Conservation (phyloP, 2,329 filamentous ascomycete species). For the Colletotrichum gigasporum region DNA sequence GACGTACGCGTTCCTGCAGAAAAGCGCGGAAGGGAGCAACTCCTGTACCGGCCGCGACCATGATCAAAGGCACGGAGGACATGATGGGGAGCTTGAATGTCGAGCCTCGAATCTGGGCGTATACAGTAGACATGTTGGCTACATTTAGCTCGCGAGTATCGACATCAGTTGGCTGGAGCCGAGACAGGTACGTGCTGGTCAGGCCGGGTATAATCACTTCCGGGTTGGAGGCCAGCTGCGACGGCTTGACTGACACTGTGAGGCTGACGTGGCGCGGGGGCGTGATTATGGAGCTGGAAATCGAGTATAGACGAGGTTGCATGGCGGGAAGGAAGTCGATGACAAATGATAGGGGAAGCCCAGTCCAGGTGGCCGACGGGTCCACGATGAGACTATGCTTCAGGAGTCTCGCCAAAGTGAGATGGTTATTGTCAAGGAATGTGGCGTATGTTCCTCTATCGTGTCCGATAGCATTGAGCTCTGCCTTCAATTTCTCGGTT, state of each 20-base stretch:
- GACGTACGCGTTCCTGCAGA: background rate
- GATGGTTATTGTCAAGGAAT: background rate
- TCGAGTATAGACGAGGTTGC: background rate
- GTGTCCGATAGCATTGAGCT: background rate
- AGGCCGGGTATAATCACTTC: no score
- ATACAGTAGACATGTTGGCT: background rate
- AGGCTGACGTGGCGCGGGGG: background rate
- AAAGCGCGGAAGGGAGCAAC: constrained; percentile 51
- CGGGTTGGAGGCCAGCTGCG: background rate
- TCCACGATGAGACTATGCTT: background rate
- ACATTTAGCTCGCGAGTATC: background rate
- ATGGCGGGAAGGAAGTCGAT: background rate
- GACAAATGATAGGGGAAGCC: background rate
- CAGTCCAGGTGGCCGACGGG: background rate
- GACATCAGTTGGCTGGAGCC: background rate
- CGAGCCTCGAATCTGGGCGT: constrained; percentile 33
- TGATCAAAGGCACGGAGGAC: constrained; percentile 56
- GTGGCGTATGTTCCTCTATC: background rate
- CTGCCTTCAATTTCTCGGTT: background rate
- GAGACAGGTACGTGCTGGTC: background rate
- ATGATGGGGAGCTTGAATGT: constrained; percentile 56
- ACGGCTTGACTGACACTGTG: background rate
- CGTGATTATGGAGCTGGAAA: background rate
- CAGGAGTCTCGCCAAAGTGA: background rate
- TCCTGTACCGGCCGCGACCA: constrained; percentile 61